Evolutionary conservation across 768 basidiomycete genomes (phyloP).

Genomic region (Amanita muscaria): DNA sequence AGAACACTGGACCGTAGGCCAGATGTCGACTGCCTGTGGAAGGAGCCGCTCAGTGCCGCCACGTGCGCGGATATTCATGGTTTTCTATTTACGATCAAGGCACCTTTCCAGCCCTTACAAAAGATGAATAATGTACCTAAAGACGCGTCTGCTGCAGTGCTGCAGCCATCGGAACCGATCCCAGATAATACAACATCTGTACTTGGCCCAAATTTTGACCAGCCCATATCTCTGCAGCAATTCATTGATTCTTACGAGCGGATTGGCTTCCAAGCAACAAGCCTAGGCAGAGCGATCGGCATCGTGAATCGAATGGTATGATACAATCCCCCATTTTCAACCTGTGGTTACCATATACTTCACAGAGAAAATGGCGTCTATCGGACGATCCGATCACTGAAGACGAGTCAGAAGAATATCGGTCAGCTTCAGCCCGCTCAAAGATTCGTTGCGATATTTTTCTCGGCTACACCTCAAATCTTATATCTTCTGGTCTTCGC

Average conservation of each 20-base stretch:
- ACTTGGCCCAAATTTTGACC: conserved; percentile 81
- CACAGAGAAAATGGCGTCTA: conserved; percentile 78
- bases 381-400: conserved; percentile 72
- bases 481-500: conserved; percentile 94
- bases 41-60: not conserved
- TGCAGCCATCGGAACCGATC: conserved; percentile 68
- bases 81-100: not conserved
- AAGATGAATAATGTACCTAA: conserved; percentile 33
- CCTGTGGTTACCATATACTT: not conserved
- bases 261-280: conserved; percentile 97
- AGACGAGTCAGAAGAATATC: conserved; percentile 63
- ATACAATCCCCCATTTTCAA: not conserved
- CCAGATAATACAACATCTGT: conserved; percentile 60
- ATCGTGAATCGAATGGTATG: conserved; percentile 90
- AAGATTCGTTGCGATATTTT: conserved; percentile 81
- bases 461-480: conserved; percentile 96
- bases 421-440: conserved; percentile 49
- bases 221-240: conserved; percentile 51
- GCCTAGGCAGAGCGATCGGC: conserved; percentile 78
- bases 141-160: conserved; percentile 64
- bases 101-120: too few species aligned
- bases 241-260: conserved; percentile 76
- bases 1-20: not conserved
- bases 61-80: conserved; percentile 2
- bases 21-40: not conserved